Conservation (phyloP, 148 eudicot genomes). For the Hydrangea macrophylla region DNA sequence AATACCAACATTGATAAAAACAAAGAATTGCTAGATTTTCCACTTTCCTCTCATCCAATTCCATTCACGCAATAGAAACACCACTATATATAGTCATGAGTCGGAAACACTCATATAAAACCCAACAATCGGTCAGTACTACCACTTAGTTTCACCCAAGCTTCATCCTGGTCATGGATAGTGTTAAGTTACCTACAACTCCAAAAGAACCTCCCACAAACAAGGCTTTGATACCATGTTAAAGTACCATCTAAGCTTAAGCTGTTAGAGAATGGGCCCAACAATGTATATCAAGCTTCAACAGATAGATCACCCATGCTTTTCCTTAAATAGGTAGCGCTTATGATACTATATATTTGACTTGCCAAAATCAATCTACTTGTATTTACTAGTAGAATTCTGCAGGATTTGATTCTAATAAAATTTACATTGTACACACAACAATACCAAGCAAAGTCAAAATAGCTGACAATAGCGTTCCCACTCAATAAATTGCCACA, state of each 20-base stretch:
- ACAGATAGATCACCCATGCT: too few species aligned
- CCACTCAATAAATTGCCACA: background rate
- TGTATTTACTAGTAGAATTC: background rate
- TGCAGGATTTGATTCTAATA: background rate
- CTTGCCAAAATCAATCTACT: background rate
- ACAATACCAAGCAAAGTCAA: background rate
- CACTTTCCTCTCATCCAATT: background rate
- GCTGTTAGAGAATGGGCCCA: too few species aligned
- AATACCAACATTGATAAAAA: background rate
- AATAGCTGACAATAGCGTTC: background rate
- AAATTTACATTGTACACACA: background rate
- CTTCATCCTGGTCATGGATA: too few species aligned
- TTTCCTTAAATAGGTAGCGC: background rate
- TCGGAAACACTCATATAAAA: background rate
- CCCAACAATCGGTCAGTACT: background rate
- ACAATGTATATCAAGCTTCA: too few species aligned
- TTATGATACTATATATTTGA: background rate
- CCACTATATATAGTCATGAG: background rate
- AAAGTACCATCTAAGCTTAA: too few species aligned
- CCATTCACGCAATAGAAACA: background rate
- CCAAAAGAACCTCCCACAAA: too few species aligned
- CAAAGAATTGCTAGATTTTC: too few species aligned
- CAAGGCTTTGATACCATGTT: too few species aligned
- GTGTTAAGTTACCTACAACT: too few species aligned
- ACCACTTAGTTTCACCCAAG: too few species aligned